Evolutionary conservation across 805 yeast species (phyloP), one percentile per base, ranked within the genome.

Genomic region (Metschnikowia hibisci): DNA sequence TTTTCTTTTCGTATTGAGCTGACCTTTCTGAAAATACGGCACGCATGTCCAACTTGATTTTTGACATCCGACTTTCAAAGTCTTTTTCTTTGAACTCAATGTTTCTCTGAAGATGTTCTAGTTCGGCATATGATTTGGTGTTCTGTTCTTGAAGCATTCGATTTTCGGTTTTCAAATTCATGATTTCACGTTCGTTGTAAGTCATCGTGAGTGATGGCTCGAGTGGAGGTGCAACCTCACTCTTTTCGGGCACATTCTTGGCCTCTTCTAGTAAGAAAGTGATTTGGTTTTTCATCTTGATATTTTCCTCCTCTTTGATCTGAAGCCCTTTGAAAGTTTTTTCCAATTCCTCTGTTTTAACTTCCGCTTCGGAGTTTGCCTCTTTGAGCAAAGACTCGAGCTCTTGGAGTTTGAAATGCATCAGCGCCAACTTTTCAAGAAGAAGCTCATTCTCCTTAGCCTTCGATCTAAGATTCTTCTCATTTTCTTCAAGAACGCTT

Each of bases 1-100:
- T 58, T 39, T 58, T 64, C 36, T 57, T 61, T 39, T 69, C 74
- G 45, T 63, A 60, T 26, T 57, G 66, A 1, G 47, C 49, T 4
- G 57, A 52, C 28, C 56, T 51, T 10, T 53, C 42, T 14, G 58
- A 50, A 12, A 65, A 43, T 9, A 53, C 57, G 12, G 62, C 62
- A 6, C 57, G 55, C 13, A 65, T 31, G 12, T 67, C 67, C n/a
- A 53, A 40, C 39, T 57, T 65, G 15, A 58, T 51, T 1, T 52
- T 34, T 7, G 50, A 39, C 8, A 63, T 25, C 32, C 57, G 58
- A n/a, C 51, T 46, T 32, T 64, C 66, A 34, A 53, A 50, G 23
- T 37, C 46, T 38, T 53, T 61, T 1, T 48, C 45, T 15, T 48
- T 44, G 1, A 39, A 15, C 3, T 58, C 64, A 14, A 48, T 41